A percentile compares a stretch with the other conserved stretches of the same genome.
These are phyloP conservation scores for Kuraishia piskuri DNA, from an alignment of 805 yeast species.

Conservation along the genomic window DNA sequence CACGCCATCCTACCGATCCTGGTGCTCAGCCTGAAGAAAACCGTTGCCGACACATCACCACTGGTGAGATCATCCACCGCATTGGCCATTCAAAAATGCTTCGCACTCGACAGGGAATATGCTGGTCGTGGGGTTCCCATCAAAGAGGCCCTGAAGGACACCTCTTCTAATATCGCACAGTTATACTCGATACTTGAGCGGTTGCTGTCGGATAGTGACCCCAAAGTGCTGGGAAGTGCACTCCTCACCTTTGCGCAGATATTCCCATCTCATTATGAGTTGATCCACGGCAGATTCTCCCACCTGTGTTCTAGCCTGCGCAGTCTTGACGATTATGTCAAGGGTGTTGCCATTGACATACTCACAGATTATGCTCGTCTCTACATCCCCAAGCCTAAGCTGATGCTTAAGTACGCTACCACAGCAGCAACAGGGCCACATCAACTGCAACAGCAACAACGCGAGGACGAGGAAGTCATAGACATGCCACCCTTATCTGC, in stretches of 20 bases:
- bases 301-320: conserved; percentile 27
- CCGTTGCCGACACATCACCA: conserved; percentile 63
- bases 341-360: conserved; percentile 47
- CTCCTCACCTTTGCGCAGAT: conserved; percentile 46
- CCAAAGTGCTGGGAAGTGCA: conserved; percentile 63
- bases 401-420: background rate
- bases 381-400: conserved; percentile 48
- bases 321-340: conserved; percentile 69
- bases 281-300: conserved; percentile 66
- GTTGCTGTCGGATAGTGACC: conserved; percentile 57
- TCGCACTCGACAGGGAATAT: conserved; percentile 22
- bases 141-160: conserved; percentile 12
- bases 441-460: background rate
- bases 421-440: background rate
- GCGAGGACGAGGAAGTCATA: background rate
- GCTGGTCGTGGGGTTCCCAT: conserved; percentile 9
- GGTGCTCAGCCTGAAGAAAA: conserved; percentile 60
- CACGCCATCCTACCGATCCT: conserved; percentile 77
- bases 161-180: conserved; percentile 34
- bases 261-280: conserved; percentile 47
- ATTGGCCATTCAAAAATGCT: conserved; percentile 58
- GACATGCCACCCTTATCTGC: background rate
- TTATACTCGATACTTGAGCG: conserved; percentile 39
- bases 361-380: conserved; percentile 58
- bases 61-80: conserved; percentile 76